Evolutionary conservation across 1,284 basidiomycete species (phyloP).

Genomic region (Leccinum pallidistipes): DNA sequence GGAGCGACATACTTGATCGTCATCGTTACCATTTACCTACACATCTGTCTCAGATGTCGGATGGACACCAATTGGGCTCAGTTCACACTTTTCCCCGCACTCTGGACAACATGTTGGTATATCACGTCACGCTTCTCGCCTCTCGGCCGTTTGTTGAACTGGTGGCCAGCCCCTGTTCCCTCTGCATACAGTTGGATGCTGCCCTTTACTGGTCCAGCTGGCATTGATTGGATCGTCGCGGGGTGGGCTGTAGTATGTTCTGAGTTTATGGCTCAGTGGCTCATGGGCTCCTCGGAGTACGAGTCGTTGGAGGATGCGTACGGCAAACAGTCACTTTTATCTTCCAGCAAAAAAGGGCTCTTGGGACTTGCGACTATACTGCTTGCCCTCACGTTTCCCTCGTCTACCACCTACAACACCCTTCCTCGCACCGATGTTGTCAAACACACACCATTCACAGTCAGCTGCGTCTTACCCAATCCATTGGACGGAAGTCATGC

Average conservation of each 20-base stretch:
- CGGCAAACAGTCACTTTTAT: slow-evolving; percentile 12
- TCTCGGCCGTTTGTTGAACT: slow-evolving; percentile 66
- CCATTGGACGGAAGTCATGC: slow-evolving; percentile 42
- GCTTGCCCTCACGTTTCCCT: slow-evolving; percentile 54
- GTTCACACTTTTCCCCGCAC: slow-evolving; percentile 59
- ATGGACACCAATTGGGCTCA: slow-evolving; percentile 40
- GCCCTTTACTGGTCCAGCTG: slow-evolving; percentile 53
- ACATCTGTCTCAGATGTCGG: slow-evolving; percentile 38
- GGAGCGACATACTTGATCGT: slow-evolving; percentile 36
- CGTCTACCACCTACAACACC: slow-evolving; percentile 43
- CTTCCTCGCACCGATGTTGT: slow-evolving; percentile 47
- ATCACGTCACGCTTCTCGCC: slow-evolving; percentile 53
- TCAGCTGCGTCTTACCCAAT: slow-evolving; percentile 65
- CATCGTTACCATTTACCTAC: slow-evolving; percentile 40
- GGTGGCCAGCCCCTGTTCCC: slow-evolving; percentile 54
- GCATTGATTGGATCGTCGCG: slow-evolving; percentile 68
- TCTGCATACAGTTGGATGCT: slow-evolving; percentile 64
- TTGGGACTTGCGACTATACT: slow-evolving; percentile 44
- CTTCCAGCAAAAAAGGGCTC: slow-evolving; percentile 24
- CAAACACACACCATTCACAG: slow-evolving; percentile 49
- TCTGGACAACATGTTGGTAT: slow-evolving; percentile 67
- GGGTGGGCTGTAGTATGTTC: slow-evolving; percentile 70
- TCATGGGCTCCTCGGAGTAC: slow-evolving; percentile 41
- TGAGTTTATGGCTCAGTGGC: slow-evolving; percentile 52
- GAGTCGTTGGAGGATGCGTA: slow-evolving; percentile 7